phyloP scores from a whole-genome alignment of 176 grass and related monocot genomes.

The Paspalum notatum region DNA sequence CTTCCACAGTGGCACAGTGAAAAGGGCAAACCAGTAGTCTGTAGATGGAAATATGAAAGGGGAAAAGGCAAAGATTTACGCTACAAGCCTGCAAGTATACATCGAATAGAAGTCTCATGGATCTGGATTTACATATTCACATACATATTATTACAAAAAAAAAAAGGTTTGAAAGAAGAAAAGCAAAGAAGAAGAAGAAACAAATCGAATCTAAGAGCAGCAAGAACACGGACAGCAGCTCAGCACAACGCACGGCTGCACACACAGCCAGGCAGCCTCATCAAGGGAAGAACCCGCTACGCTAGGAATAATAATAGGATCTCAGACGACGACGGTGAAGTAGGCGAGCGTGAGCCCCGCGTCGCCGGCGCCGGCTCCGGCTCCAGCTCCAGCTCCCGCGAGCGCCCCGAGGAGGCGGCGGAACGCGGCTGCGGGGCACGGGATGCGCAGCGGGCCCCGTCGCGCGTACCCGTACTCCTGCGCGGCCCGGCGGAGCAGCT shows the following conservation, averaged over 20 bases:
- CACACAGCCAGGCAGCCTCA: conserved; percentile 37
- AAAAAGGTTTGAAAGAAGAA: not conserved
- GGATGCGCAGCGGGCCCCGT: conserved; percentile 77
- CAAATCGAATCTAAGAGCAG: conserved; percentile 43
- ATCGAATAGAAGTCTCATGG: conserved; percentile 15
- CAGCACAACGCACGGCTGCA: conserved; percentile 5
- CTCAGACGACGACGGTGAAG: conserved; percentile 45
- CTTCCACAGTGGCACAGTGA: not conserved
- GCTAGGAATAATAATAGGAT: not conserved
- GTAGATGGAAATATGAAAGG: not conserved
- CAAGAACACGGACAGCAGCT: not conserved
- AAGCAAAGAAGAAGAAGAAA: not conserved
- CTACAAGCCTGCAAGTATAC: not conserved
- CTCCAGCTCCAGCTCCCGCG: too few species aligned
- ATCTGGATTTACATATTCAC: conserved; percentile 59
- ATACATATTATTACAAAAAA: conserved; percentile 44
- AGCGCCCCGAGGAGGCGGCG: conserved; percentile 62
- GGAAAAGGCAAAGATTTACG: not conserved
- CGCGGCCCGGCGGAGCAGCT: conserved; percentile 69
- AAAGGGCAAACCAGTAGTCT: not conserved
- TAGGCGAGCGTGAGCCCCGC: not conserved
- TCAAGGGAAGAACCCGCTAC: conserved; percentile 9
- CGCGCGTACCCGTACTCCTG: conserved; percentile 92
- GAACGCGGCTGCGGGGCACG: conserved; percentile 72
- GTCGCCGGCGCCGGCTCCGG: not conserved